phyloP scores from a whole-genome alignment of 176 grass and related monocot genomes.

The Juncus effusus region DNA sequence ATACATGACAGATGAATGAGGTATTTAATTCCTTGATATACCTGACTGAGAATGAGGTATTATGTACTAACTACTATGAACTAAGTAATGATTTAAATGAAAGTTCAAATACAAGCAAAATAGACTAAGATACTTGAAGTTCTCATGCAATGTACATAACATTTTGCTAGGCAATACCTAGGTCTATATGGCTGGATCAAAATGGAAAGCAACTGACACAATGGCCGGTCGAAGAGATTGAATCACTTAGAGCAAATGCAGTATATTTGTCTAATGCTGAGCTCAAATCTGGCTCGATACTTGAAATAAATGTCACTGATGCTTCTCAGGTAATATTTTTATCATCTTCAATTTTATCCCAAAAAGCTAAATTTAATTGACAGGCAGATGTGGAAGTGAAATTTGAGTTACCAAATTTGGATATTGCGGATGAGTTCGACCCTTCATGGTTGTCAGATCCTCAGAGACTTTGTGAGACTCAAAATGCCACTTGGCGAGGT shows the following conservation, averaged over 20 bases:
- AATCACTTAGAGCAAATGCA: constrained; percentile 52
- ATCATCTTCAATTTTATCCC: background rate
- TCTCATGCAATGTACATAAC: too few relatives aligned
- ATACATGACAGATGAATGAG: too few relatives aligned
- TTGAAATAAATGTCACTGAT: constrained; percentile 60
- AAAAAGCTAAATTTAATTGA: constrained; percentile 1
- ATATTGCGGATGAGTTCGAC: constrained; percentile 50
- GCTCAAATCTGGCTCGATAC: constrained; percentile 43
- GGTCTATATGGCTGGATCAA: constrained; percentile 65
- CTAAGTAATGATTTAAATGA: too few relatives aligned
- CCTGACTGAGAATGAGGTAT: too few relatives aligned
- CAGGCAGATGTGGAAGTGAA: constrained; percentile 81
- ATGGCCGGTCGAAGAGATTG: constrained; percentile 78
- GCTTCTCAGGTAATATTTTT: constrained; percentile 47
- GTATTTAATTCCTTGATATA: too few relatives aligned
- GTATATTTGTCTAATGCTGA: constrained; percentile 37
- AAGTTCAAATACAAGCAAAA: too few relatives aligned
- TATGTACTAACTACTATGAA: too few relatives aligned
- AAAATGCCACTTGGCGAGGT: constrained; percentile 36
- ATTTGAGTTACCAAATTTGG: constrained; percentile 45
- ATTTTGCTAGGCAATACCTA: constrained; percentile 53
- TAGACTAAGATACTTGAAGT: too few relatives aligned
- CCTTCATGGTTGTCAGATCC: constrained; percentile 56
- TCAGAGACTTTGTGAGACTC: constrained; percentile 51
- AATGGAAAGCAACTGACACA: constrained; percentile 60